These are phyloP conservation scores for Hygrocybe coccinea DNA, from an alignment of 768 basidiomycete genomes.

Conservation along the genomic window DNA sequence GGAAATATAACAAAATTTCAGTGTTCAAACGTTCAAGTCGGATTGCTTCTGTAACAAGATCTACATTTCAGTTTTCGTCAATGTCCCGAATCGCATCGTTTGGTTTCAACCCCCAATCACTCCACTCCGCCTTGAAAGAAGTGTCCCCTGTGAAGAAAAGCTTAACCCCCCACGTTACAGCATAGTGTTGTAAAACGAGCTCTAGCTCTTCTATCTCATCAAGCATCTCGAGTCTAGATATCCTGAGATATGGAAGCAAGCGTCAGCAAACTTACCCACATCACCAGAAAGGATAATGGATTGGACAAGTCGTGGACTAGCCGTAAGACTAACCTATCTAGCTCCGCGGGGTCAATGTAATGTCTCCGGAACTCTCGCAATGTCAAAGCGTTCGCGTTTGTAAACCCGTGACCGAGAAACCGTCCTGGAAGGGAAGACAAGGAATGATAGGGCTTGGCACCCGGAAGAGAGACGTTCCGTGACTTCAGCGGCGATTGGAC, in stretches of 20 bases:
- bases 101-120: constrained; percentile 33
- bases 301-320: not conserved
- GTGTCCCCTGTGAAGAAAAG: constrained; percentile 13
- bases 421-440: constrained; percentile 53
- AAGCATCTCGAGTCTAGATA: constrained; percentile 76
- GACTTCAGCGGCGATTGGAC: constrained; percentile 38
- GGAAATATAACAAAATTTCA: too few relatives aligned
- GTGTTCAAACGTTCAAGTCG: not conserved
- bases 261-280: not conserved
- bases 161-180: constrained; percentile 66
- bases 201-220: constrained; percentile 95
- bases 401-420: constrained; percentile 57
- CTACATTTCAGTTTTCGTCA: not conserved
- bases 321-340: constrained; percentile 46
- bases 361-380: constrained; percentile 62
- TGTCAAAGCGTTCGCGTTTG: constrained; percentile 50
- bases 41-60: not conserved
- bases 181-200: constrained; percentile 85
- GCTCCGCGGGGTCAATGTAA: constrained; percentile 46
- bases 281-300: not conserved
- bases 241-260: constrained; percentile 40
- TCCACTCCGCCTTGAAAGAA: constrained; percentile 24
- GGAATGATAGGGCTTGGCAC: constrained; percentile 58
- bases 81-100: not conserved
- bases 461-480: constrained; percentile 70